Conservation (phyloP, 352 stramenopile genomes). For the Globisporangium ultimum region DNA sequence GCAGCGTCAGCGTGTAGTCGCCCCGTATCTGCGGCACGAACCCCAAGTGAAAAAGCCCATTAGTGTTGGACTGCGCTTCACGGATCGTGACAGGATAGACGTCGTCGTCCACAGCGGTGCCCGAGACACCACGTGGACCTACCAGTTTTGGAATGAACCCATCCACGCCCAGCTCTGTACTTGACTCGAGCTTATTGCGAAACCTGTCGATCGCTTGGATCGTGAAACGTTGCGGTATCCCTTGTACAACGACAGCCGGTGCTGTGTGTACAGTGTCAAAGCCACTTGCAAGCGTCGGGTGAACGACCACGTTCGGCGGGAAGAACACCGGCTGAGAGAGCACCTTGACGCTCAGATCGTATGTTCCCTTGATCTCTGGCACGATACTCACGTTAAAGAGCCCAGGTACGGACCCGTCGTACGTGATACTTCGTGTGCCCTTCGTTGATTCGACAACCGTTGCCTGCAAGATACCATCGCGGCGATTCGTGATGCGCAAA, state of each 20-base stretch:
- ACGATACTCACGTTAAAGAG: slow-evolving; percentile 84
- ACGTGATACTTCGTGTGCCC: slow-evolving; percentile 69
- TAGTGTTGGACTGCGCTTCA: slow-evolving; percentile 70
- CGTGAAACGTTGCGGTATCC: slow-evolving; percentile 67
- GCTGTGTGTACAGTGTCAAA: slow-evolving; percentile 75
- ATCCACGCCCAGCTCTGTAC: slow-evolving; percentile 44
- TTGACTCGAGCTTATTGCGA: slow-evolving; percentile 87
- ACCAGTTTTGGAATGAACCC: slow-evolving; percentile 65
- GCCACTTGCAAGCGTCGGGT: slow-evolving; percentile 70
- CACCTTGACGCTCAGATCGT: slow-evolving; percentile 57
- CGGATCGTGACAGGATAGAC: slow-evolving; percentile 45
- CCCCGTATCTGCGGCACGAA: slow-evolving; percentile 85
- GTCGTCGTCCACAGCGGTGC: slow-evolving; percentile 3
- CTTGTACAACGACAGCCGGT: slow-evolving; percentile 74
- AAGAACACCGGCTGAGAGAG: slow-evolving; percentile 46
- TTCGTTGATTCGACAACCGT: slow-evolving; percentile 53
- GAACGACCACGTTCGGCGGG: slow-evolving; percentile 73
- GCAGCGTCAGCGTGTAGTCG: slow-evolving; percentile 74
- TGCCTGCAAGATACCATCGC: slow-evolving; percentile 52
- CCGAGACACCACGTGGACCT: slow-evolving; percentile 21
- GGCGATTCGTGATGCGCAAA: slow-evolving; percentile 31
- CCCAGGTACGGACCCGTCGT: slow-evolving; percentile 49
- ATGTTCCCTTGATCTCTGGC: slow-evolving; percentile 74
- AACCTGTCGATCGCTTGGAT: slow-evolving; percentile 91
- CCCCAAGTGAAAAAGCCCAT: slow-evolving; percentile 78